Evolutionary conservation across 257 asterid genomes (phyloP), one percentile per base, ranked within the genome.

Genomic region (Plantago elongata): DNA sequence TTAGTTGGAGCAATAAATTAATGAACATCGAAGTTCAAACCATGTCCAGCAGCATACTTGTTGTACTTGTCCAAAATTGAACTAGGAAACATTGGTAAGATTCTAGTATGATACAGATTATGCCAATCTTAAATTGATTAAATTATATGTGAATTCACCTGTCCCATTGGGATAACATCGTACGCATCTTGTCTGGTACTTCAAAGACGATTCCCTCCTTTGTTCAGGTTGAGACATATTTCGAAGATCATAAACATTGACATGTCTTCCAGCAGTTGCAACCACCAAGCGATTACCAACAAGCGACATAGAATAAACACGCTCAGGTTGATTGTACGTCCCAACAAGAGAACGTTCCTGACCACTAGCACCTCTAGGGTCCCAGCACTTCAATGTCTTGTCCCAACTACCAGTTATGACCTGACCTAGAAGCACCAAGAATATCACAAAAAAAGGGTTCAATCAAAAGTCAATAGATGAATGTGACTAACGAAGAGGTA

Each of bases 321-420:
- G 94, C 80, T 92, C 99, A n/a, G 99, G 97, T 78, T 92, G 99
- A 43, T 78, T 9, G 29, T 84, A 92, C 50, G 96, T 77, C 61
- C 99, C 96, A 11, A 85, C 88, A 54, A 92, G 93, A 57, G 91
- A 72, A 9, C 75, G 95, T 16, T 92, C 99, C 77, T 87, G 96
- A 67, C 97, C 96, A 61, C 84, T 92, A 54, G 94, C 93, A 66
- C 99, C 97, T 76, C 99, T 81, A 16, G 99, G 97, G 66, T 92
- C 99, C 99, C 99, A 92, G 68, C 99, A 93, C 83, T 89, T 89
- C 54, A 93, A 46, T 58, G 94, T 86, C 78, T 84, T 92, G 78
- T 93, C 99, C 99, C 99, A 89, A 75, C 99, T 89, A 45, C 99
- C 99, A 57, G 97, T 89, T 61, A 93, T 89, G 48, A 93, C 99